These are phyloP conservation scores for Tulasnella sp. DNA, from an alignment of 768 basidiomycete species.

Conservation along the genomic window DNA sequence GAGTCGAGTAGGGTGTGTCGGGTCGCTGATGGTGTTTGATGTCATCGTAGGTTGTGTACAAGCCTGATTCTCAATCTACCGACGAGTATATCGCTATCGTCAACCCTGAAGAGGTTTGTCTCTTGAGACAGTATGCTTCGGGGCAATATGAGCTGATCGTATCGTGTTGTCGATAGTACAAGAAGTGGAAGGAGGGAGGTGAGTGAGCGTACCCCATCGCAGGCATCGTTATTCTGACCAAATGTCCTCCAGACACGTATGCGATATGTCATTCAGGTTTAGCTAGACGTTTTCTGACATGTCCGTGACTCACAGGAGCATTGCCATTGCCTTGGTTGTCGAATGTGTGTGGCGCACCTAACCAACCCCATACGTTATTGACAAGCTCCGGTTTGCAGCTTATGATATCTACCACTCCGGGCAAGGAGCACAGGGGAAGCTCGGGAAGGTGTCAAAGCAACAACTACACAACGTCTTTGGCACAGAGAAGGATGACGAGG, in stretches of 20 bases:
- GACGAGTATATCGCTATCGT: constrained; percentile 65
- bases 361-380: background rate
- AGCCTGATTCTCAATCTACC: constrained; percentile 56
- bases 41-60: constrained; percentile 56
- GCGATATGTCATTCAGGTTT: too few relatives aligned
- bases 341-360: constrained; percentile 44
- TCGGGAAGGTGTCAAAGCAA: constrained; percentile 66
- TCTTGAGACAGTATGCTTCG: constrained; percentile 5
- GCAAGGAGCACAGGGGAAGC: constrained; percentile 68
- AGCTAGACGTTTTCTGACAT: background rate
- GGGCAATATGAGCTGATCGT: background rate
- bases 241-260: background rate
- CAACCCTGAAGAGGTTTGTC: constrained; percentile 45
- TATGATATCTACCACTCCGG: constrained; percentile 57
- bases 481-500: constrained; percentile 51
- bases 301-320: constrained; percentile 32
- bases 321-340: constrained; percentile 64
- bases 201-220: constrained; percentile 23
- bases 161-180: constrained; percentile 35
- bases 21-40: too few relatives aligned
- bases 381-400: constrained; percentile 23
- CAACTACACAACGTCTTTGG: constrained; percentile 66
- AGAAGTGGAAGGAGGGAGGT: constrained; percentile 76
- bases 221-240: background rate
- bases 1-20: too few relatives aligned